Evolutionary conservation across 306 rosid species (phyloP), one percentile per base, ranked within the genome.

Genomic region (Ochetophila trinervis): DNA sequence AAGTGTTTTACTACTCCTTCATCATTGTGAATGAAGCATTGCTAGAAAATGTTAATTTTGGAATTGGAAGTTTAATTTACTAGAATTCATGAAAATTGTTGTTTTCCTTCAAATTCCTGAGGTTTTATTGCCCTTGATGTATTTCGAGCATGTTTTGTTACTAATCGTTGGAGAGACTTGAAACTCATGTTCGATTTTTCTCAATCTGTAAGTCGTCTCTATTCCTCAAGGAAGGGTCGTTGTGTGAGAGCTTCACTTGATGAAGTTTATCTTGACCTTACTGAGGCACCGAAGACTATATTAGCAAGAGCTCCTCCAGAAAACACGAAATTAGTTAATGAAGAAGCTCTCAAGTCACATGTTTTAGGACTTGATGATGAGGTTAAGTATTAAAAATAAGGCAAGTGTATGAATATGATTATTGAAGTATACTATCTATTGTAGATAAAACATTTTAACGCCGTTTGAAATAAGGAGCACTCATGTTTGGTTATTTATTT

Each of bases 231-330:
- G 65, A 93, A 81, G 77, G 98, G 93, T 62, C 87, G 88, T 16
- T 93, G 98, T 55, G 98, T 89, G 87, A 85, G 98, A 76, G 98
- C 98, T 70, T 93, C 97, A 0, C 89, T 93, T 68, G 98, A 93
- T 64, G 98, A 93, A 82, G 98, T 89, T 5, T 93, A 93, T 78
- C 93, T 93, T n/a, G 98, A 89, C 75, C 93, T 92, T 56, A 87
- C 96, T 3, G 87, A 82, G 60, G 96, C 95, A 62, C 93, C 98
- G 2, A 82, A 84, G 79, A 67, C 84, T 34, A 89, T 89, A 93
- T 73, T 92, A 44, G 63, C 68, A 66, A 89, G 85, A 73, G 61
- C 81, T 74, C 84, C 98, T 76, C 89, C 87, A 0, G 95, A 85
- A 62, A 74, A 53, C 54, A 65, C 81, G 84, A 84, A 81, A 65